Conservation (phyloP, 164 flowering plant species). For the Stephania yunnanensis region DNA sequence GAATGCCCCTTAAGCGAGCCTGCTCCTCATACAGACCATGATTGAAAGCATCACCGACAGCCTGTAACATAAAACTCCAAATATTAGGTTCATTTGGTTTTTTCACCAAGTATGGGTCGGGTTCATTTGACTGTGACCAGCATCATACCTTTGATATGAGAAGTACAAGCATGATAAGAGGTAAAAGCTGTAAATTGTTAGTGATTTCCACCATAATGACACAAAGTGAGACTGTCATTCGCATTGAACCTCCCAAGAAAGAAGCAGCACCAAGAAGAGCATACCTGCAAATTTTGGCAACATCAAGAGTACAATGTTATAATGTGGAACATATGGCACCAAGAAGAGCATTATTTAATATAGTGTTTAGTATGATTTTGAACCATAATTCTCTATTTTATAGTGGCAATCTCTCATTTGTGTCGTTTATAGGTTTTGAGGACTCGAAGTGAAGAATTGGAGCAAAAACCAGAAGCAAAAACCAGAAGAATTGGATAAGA, state of each 20-base stretch:
- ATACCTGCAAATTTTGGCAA: constrained; percentile 42
- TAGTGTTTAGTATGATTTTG: too few relatives aligned
- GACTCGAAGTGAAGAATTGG: too few relatives aligned
- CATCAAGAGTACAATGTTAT: neutral
- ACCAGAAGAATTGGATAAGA: too few relatives aligned
- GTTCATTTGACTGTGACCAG: neutral
- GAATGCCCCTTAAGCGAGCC: constrained; percentile 75
- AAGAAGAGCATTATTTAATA: too few relatives aligned
- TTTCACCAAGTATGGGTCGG: neutral
- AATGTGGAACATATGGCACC: neutral
- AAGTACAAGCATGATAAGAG: constrained; percentile 98
- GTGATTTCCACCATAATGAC: constrained; percentile 99
- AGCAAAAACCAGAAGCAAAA: too few relatives aligned
- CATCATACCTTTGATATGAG: constrained; percentile 85
- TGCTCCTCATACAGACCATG: constrained; percentile 95
- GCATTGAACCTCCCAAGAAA: constrained; percentile 98
- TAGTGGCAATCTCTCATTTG: too few relatives aligned
- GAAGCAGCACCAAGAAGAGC: constrained; percentile 98
- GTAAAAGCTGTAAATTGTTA: constrained; percentile 83
- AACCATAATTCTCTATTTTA: too few relatives aligned
- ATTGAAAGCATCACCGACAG: constrained; percentile 98
- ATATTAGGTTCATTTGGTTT: neutral
- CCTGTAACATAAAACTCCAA: constrained; percentile 34
- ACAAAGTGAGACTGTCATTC: constrained; percentile 97
- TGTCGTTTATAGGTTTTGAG: too few relatives aligned